phyloP scores from a whole-genome alignment of 1,284 basidiomycete genomes.

The Ceratobasidium sp. region DNA sequence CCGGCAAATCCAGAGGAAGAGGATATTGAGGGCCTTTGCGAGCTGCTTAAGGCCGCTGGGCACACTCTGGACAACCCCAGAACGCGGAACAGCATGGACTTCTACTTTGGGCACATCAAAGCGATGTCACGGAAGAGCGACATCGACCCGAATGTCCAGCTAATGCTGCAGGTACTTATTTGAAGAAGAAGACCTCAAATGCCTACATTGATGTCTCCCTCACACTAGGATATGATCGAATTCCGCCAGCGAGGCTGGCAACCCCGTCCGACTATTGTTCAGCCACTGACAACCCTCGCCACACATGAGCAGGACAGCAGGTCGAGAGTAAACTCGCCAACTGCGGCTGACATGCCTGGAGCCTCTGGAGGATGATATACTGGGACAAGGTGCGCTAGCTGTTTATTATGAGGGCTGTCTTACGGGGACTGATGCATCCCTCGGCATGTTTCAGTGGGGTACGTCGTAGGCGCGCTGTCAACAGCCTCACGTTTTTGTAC shows the following conservation, averaged over 20 bases:
- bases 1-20: slow-evolving; percentile 96
- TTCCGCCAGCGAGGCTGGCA: slow-evolving; percentile 88
- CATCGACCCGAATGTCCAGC: slow-evolving; percentile 89
- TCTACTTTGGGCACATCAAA: slow-evolving; percentile 92
- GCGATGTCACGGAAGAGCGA: slow-evolving; percentile 80
- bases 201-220: not conserved
- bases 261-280: slow-evolving; percentile 74
- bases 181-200: no score
- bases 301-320: no score
- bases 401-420: no score
- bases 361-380: no score
- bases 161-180: slow-evolving; percentile 86
- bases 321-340: no score
- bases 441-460: no score
- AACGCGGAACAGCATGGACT: slow-evolving; percentile 86
- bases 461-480: no score
- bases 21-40: slow-evolving; percentile 96
- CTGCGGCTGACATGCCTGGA: no score
- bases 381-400: no score
- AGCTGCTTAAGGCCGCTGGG: slow-evolving; percentile 91
- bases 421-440: no score
- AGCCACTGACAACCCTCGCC: not conserved
- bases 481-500: no score
- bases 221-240: slow-evolving; percentile 84
- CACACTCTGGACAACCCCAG: slow-evolving; percentile 83